Base-by-base conservation (phyloP, 345 rosid species). In the Limnanthes douglasii region DNA sequence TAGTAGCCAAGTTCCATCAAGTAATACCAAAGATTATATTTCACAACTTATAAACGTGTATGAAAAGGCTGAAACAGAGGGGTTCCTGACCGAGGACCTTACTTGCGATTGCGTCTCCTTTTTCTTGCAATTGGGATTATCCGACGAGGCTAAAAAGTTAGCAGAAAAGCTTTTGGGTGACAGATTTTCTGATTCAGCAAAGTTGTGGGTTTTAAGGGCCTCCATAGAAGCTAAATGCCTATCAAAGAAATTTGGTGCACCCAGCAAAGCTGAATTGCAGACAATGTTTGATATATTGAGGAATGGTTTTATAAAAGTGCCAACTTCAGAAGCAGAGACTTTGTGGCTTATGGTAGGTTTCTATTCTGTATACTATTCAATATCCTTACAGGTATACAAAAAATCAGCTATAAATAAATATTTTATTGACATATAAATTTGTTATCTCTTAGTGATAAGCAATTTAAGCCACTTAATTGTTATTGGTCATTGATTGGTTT, bases 321-420 rank as follows among this genome's bases (percentile, higher is more conserved):
- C 82, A 5, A 31, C 68, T 26, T 44, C 73, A 11, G 69, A 77
- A 62, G 73, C 95, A 29, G 86, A 72, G 59, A 62, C 68, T 61
- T 56, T 84, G 62, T 90, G 98, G 98, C 45, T 52, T 15, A 57
- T 69, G 94, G 98, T 84, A 72, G 34, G 66, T 47, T 51, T 41
- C 33, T 12, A 43, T 16, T 25, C 31, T 14, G 31, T 10, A 21
- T 21, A 39, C 2, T 31, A 5, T 5, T 3, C 4, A 33, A 11
- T 13, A 23, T 14, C 5, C 4, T 47, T n/a, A n/a, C n/a, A n/a
- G n/a, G n/a, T n/a, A n/a, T n/a, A n/a, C n/a, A n/a, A n/a, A n/a
- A n/a, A n/a, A n/a, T n/a, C n/a, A n/a, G n/a, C n/a, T n/a, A n/a
- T n/a, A n/a, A n/a, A n/a, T n/a, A n/a, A n/a, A n/a, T n/a, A 11